Percentiles rank a stretch among this genome's conserved stretches.
These are phyloP conservation scores for Sporobolomyces phaffii DNA, from an alignment of 768 basidiomycete genomes.

Conservation along the genomic window DNA sequence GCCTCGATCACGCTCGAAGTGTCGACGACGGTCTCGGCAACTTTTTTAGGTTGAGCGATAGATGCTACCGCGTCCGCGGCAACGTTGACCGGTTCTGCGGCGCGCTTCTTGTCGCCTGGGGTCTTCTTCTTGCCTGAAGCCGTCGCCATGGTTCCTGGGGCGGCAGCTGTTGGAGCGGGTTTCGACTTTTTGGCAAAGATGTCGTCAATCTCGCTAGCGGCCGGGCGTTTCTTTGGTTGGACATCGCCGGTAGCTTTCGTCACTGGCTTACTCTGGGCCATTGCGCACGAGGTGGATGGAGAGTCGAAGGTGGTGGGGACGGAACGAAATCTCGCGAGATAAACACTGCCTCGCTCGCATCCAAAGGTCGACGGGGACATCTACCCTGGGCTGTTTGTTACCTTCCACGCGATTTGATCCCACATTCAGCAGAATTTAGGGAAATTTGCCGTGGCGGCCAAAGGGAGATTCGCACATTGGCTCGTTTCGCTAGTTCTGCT, in stretches of 20 bases:
- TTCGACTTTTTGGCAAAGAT: slow-evolving; percentile 34
- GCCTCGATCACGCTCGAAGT: slow-evolving; percentile 25
- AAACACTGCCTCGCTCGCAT: no score
- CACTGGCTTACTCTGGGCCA: no score
- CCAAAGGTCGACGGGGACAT: no score
- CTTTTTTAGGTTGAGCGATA: slow-evolving; percentile 9
- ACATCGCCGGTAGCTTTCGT: neutral
- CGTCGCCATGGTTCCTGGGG: no score
- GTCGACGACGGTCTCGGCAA: slow-evolving; percentile 29
- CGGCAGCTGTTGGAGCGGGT: neutral
- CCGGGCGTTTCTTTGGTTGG: slow-evolving; percentile 14
- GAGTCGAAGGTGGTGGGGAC: neutral
- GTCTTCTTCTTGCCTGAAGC: neutral
- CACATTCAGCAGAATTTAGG: no score
- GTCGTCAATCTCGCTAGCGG: slow-evolving; percentile 38
- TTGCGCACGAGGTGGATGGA: no score
- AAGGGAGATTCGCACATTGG: no score
- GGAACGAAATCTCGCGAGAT: no score
- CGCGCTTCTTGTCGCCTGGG: slow-evolving; percentile 6
- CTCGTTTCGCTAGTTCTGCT: no score
- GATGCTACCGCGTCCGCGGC: neutral
- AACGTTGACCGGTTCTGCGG: neutral
- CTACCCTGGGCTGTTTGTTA: no score
- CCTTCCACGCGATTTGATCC: no score
- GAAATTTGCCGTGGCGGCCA: no score